Evolutionary conservation across 176 grass and related monocot genomes (phyloP), one percentile per base, ranked within the genome.

Genomic region (Oryza nivara): DNA sequence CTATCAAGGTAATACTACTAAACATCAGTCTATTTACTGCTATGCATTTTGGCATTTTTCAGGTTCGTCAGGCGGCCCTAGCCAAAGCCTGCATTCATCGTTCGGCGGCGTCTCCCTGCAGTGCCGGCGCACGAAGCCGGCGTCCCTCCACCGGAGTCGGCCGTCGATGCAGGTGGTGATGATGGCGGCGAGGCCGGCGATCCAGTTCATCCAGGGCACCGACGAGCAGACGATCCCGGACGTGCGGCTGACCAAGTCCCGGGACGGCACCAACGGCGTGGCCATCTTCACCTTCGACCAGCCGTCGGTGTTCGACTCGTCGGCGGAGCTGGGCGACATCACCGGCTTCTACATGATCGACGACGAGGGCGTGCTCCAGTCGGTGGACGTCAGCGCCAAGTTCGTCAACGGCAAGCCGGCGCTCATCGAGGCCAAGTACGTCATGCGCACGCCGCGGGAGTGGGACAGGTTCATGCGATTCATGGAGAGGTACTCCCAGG

Each of bases 401-500:
- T 97, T 97, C 73, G 88, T 94, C 44, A 97, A 97, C 28, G 94
- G 94, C 11, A 94, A 97, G 75, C 94, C 94, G 46, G 68, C 85
- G 44, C 77, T 7, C 43, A 79, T 97, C 60, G 94, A 97, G 67
- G 94, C 94, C 84, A 97, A 97, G 77, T 88, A 97, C 58, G 75
- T 94, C 20, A 97, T 97, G 94, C 74, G 91, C 71, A 82, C 82
- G 16, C 67, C 89, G 19, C 16, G 79, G 11, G 94, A 97, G 1
- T 97, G 94, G 94, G 94, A 97, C 83, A 87, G 94, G 70, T 97
- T 97, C 85, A 97, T 92, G 94, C 83, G 89, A 68, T 97, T 97
- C 87, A 94, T 97, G 94, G 94, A 97, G 89, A 89, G 94, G 36
- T 97, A 97, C 85, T 97, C 94, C 65, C 85, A 90, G 85, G 94